Evolutionary conservation across 352 stramenopile species (phyloP).

Genomic region (Globisporangium megalacanthum): DNA sequence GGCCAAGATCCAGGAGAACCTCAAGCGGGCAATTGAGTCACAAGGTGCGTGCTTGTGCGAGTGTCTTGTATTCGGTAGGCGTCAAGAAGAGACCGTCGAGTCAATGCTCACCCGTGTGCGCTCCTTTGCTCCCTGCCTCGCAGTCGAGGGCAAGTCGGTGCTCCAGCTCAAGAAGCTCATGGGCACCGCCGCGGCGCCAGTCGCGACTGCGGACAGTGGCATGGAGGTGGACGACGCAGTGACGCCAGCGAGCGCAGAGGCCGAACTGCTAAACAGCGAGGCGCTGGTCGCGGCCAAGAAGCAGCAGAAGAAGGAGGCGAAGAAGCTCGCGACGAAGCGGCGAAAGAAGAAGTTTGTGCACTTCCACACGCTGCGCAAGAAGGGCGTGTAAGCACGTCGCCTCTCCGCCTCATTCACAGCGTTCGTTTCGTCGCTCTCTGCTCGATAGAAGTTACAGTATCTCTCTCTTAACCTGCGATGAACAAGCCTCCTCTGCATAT

Average conservation of each 20-base stretch:
- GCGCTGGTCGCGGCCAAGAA: slow-evolving; percentile 31
- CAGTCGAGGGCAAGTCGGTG: slow-evolving; percentile 40
- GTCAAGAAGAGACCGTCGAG: too few species aligned
- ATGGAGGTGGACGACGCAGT: slow-evolving; percentile 38
- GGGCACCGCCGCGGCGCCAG: slow-evolving; percentile 37
- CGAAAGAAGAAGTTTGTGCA: slow-evolving; percentile 83
- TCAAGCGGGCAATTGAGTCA: slow-evolving; percentile 70
- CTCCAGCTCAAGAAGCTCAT: slow-evolving; percentile 71
- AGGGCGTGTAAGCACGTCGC: slow-evolving; percentile 64
- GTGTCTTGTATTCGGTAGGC: not conserved
- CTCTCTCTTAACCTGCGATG: slow-evolving; percentile 30
- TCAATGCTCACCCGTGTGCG: not conserved
- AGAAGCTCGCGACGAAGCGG: slow-evolving; percentile 38
- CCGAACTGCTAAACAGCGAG: slow-evolving; percentile 42
- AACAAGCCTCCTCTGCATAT: slow-evolving; percentile 36
- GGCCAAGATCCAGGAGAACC: slow-evolving; percentile 80
- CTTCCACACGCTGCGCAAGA: slow-evolving; percentile 85
- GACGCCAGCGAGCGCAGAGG: slow-evolving; percentile 35
- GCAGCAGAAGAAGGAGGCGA: slow-evolving; percentile 45
- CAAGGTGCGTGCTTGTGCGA: slow-evolving; percentile 32
- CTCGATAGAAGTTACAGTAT: slow-evolving; percentile 13
- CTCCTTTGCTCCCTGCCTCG: not conserved
- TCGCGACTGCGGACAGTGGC: slow-evolving; percentile 25
- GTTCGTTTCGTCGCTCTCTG: not conserved
- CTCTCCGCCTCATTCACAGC: too few species aligned